phyloP scores from a whole-genome alignment of 345 rosid species.

The Brassica nigra region DNA sequence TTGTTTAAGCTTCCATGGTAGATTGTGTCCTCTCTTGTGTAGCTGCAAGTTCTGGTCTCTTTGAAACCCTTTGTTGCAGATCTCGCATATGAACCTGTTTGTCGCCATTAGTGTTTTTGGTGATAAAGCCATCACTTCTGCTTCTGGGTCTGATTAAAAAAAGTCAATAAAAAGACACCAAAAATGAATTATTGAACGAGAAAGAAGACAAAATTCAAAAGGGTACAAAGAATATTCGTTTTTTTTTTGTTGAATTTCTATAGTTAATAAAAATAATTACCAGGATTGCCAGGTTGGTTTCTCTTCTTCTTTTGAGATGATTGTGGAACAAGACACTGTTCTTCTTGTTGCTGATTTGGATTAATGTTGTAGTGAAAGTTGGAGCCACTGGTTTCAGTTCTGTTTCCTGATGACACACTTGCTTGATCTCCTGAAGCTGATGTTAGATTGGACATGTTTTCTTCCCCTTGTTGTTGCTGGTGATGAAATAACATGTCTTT shows the following conservation, averaged over 20 bases:
- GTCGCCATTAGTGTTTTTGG: constrained; percentile 81
- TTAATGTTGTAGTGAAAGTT: constrained; percentile 33
- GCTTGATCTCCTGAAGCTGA: constrained; percentile 67
- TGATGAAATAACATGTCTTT: constrained; percentile 52
- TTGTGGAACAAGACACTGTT: constrained; percentile 49
- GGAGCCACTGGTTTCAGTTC: constrained; percentile 45
- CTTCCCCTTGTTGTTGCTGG: constrained; percentile 47
- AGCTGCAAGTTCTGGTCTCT: constrained; percentile 85
- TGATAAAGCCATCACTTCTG: constrained; percentile 82
- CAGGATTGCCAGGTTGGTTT: constrained; percentile 94
- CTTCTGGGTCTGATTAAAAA: constrained; percentile 63
- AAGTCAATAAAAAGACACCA: neutral
- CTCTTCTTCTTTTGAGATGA: constrained; percentile 60
- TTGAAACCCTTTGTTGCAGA: constrained; percentile 80
- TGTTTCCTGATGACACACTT: constrained; percentile 59
- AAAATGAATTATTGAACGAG: neutral
- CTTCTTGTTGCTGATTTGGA: constrained; percentile 20
- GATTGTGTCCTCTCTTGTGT: constrained; percentile 81
- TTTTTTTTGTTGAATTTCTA: neutral
- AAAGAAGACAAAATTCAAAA: constrained; percentile 17
- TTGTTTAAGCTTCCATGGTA: constrained; percentile 84
- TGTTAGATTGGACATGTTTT: constrained; percentile 69
- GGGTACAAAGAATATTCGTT: constrained; percentile 13
- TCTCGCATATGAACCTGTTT: constrained; percentile 78
- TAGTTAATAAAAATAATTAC: constrained; percentile 27